phyloP scores from a whole-genome alignment of 345 rosid genomes.

The Cardamine chenopodiifolia region DNA sequence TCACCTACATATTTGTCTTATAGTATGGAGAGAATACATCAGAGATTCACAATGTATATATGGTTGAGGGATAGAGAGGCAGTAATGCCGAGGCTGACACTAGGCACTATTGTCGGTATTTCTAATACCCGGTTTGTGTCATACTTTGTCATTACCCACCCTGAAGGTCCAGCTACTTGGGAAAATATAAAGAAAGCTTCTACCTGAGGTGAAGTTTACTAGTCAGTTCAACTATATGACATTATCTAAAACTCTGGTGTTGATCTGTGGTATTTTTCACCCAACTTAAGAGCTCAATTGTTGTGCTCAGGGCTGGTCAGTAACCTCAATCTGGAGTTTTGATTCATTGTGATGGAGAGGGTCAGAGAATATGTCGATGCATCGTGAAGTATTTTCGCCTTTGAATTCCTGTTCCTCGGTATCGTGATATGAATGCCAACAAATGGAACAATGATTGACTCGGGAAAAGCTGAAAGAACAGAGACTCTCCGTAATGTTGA shows the following conservation, averaged over 20 bases:
- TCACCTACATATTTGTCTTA: constrained; percentile 64
- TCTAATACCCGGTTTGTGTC: constrained; percentile 47
- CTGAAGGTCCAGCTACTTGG: constrained; percentile 66
- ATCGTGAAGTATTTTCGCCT: not conserved
- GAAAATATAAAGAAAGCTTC: constrained; percentile 52
- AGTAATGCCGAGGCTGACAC: constrained; percentile 38
- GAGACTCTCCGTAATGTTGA: not conserved
- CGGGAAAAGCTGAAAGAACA: constrained; percentile 18
- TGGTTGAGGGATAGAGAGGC: constrained; percentile 66
- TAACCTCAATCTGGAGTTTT: not conserved
- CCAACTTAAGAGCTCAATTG: not conserved
- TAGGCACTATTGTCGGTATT: constrained; percentile 58
- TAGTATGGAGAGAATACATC: constrained; percentile 52
- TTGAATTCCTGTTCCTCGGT: not conserved
- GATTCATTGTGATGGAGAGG: constrained; percentile 11
- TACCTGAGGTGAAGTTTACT: not conserved
- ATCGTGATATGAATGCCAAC: not conserved
- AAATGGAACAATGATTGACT: constrained; percentile 11
- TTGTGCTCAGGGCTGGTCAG: not conserved
- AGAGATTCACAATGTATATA: constrained; percentile 62
- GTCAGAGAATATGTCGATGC: not conserved
- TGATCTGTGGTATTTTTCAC: not conserved
- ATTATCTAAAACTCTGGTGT: not conserved
- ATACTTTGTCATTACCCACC: constrained; percentile 55
- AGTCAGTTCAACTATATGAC: not conserved